Evolutionary conservation across 75 land plant genomes (phyloP).

Genomic region (Azolla pinnata): DNA sequence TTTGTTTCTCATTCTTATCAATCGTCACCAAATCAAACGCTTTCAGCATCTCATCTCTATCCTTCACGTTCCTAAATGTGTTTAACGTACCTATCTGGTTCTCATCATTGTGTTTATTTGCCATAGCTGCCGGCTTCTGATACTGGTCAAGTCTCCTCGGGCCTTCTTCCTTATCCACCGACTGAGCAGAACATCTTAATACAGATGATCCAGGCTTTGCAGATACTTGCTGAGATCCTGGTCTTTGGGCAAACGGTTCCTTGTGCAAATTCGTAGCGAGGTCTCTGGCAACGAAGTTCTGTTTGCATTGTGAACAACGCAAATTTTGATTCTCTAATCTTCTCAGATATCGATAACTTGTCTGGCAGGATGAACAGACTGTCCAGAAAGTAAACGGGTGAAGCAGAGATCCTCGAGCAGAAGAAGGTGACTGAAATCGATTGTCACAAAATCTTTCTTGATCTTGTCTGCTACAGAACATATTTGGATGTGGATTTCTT

Average conservation of each 20-base stretch:
- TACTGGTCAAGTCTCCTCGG: too few relatives aligned
- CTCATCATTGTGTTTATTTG: too few relatives aligned
- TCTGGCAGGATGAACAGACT: slow-evolving; percentile 50
- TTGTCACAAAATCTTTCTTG: not conserved
- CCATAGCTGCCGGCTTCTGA: too few relatives aligned
- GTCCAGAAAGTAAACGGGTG: slow-evolving; percentile 61
- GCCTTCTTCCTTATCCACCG: too few relatives aligned
- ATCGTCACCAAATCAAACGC: too few relatives aligned
- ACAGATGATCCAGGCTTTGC: not conserved
- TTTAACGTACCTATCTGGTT: too few relatives aligned
- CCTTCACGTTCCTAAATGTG: too few relatives aligned
- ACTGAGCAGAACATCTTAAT: not conserved
- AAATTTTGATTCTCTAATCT: slow-evolving; percentile 27
- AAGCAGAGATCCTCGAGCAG: slow-evolving; percentile 4
- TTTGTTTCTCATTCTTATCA: too few relatives aligned
- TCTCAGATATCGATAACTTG: slow-evolving; percentile 49
- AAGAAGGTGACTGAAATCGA: slow-evolving; percentile 15
- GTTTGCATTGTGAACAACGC: slow-evolving; percentile 48
- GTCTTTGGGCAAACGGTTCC: not conserved
- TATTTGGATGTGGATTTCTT: not conserved
- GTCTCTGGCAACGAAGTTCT: slow-evolving; percentile 54
- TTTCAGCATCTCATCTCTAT: too few relatives aligned
- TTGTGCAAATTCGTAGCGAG: slow-evolving; percentile 4
- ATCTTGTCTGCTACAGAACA: not conserved
- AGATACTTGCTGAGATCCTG: not conserved